Base-by-base conservation (phyloP, 352 stramenopile genomes). In the Globisporangium splendens region DNA sequence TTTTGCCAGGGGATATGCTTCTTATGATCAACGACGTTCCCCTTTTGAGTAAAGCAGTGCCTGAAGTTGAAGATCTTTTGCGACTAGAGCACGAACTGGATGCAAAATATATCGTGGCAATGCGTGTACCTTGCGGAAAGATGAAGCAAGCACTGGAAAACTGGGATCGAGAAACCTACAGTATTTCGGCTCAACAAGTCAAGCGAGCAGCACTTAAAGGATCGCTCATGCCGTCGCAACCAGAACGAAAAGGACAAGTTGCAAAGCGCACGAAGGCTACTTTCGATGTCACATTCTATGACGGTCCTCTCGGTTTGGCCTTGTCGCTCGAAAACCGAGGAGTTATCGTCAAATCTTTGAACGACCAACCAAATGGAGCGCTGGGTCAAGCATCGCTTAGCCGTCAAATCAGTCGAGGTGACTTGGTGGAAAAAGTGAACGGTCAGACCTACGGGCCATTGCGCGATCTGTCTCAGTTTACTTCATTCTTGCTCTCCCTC, bases 381-480 rank as follows among this genome's bases (percentile, higher is more conserved):
- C 69, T 85, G 8, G 79, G 86, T 11, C 86, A 95, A 66, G 86
- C 86, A 8, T 93, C 82, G 4, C 50, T 83, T 17, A 90, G 74
- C 42, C 77, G 83, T 8, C 57, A 62, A 14, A 88, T 95, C 49
- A 61, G 64, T 22, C 65, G 67, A 1, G 86, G 83, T n/a, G 86
- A 95, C 50, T 59, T 88, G 44, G 83, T 95, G 51, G 83, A 93
- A 54, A 65, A 59, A 33, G 75, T 95, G 15, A 92, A 95, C 57
- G 83, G 74, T 17, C 72, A 81, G 22, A 46, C 56, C 1, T 88
- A 90, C 47, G 86, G 86, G 8, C 47, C 72, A 18, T 55, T 95
- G 17, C 77, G 59, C 13, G 83, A 93, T 69, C 62, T 95, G 31
- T 91, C 79, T 22, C 81, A 95, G 63, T 95, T 95, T 44, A 95